Conservation (phyloP, 805 yeast species). For the Saccharomycopsis synnaedendra region DNA sequence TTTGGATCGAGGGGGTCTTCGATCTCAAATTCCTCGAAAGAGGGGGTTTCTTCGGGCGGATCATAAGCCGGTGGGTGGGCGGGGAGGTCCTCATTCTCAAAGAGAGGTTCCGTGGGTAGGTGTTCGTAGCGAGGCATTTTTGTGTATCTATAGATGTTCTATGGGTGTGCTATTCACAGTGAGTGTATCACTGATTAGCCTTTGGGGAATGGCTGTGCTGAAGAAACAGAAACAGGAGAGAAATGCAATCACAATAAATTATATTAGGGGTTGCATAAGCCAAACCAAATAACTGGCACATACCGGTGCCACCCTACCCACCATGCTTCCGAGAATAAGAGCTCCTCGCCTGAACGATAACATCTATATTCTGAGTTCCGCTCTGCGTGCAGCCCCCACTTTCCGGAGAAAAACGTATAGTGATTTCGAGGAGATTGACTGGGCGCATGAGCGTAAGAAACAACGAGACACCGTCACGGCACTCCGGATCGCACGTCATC, state of each 20-base stretch:
- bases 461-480: conserved; percentile 1
- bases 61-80: background rate
- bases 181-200: no score
- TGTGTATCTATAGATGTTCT: background rate
- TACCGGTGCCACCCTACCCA: no score
- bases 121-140: background rate
- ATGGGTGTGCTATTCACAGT: no score
- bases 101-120: background rate
- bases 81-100: background rate
- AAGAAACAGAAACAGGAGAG: no score
- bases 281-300: no score
- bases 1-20: conserved; percentile 25
- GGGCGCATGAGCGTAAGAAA: conserved; percentile 13
- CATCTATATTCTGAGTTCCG: no score
- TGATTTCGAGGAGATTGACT: conserved; percentile 12
- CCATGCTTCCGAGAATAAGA: no score
- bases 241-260: no score
- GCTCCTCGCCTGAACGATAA: no score
- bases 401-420: conserved; percentile 5
- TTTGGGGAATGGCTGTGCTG: no score
- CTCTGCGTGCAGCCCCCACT: no score
- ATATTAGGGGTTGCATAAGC: no score
- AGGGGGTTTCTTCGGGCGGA: background rate
- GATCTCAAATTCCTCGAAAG: conserved; percentile 29
- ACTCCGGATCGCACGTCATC: background rate